These are phyloP conservation scores for Clausena lansium DNA, from an alignment of 345 rosid genomes.

Conservation along the genomic window DNA sequence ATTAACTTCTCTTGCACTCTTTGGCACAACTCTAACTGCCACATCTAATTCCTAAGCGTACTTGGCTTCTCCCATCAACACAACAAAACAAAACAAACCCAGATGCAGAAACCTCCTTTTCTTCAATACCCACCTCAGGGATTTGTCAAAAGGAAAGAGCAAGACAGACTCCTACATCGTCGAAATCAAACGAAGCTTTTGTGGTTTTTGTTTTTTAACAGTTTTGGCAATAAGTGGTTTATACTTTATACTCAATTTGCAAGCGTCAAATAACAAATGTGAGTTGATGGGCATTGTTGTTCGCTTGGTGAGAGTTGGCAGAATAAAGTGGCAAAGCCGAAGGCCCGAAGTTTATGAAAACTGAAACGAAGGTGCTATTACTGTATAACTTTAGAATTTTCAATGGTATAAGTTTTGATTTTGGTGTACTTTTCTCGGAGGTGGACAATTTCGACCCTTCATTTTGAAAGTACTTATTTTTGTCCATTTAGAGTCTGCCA, in stretches of 20 bases:
- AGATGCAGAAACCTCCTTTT: slow-evolving; percentile 4
- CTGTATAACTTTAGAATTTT: no score
- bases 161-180: background rate
- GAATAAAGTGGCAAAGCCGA: no score
- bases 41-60: slow-evolving; percentile 62
- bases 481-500: no score
- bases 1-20: slow-evolving; percentile 62
- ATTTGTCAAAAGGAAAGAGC: background rate
- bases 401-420: no score
- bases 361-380: no score
- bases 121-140: slow-evolving; percentile 10
- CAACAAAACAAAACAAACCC: background rate
- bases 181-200: background rate
- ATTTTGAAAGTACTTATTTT: no score
- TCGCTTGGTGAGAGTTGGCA: no score
- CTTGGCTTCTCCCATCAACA: slow-evolving; percentile 26
- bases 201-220: background rate
- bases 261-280: no score
- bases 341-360: no score
- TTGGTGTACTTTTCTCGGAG: no score
- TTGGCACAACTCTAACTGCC: slow-evolving; percentile 79
- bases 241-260: background rate
- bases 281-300: no score
- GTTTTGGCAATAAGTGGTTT: background rate
- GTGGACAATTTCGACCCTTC: no score